These are phyloP conservation scores for Nicotiana obtusifolia DNA, from an alignment of 257 asterid genomes.

Conservation along the genomic window DNA sequence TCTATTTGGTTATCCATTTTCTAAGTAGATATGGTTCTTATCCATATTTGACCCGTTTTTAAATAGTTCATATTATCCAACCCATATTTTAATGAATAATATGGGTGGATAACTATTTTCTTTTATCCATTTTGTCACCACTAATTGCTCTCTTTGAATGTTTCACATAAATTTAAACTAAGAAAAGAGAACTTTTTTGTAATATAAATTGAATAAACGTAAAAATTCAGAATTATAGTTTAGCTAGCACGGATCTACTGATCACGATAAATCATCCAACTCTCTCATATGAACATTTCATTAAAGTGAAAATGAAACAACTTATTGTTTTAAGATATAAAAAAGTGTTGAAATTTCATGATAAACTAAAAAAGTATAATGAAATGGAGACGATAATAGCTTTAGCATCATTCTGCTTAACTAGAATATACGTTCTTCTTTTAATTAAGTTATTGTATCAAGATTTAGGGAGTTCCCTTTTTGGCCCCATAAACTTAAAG, in stretches of 20 bases:
- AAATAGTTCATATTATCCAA: no score
- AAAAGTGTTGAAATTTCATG: background rate
- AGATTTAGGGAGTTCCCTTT: background rate
- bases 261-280: background rate
- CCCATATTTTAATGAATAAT: no score
- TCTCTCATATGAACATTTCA: background rate
- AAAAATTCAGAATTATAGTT: no score
- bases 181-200: background rate
- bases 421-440: background rate
- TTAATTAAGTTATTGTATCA: background rate
- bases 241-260: no score
- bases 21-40: no score
- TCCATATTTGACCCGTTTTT: no score
- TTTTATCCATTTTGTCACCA: no score
- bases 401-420: no score
- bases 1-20: no score
- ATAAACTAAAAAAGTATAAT: background rate
- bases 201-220: no score
- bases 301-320: background rate
- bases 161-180: background rate
- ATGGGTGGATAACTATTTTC: accelerated
- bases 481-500: background rate
- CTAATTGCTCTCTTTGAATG: background rate
- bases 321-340: background rate
- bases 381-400: no score